A percentile compares a stretch with the other conserved stretches of the same genome.
These are phyloP conservation scores for Mesembryanthemum crystallinum DNA, from an alignment of 148 eudicot species.

Conservation along the genomic window DNA sequence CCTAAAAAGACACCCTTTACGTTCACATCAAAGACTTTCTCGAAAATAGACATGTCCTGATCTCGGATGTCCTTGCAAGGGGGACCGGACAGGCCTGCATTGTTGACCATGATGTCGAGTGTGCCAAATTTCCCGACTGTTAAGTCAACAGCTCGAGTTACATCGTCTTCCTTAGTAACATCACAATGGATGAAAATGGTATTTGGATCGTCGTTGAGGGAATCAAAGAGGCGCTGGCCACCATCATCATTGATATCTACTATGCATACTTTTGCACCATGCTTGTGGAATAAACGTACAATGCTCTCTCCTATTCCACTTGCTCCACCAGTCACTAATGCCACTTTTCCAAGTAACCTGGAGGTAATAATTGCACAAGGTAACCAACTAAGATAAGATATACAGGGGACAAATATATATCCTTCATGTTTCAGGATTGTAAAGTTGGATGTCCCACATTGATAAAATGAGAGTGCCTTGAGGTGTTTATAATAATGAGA, in stretches of 20 bases:
- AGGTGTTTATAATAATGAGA: too few relatives aligned
- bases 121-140: slow-evolving; percentile 56
- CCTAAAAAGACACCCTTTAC: slow-evolving; percentile 80
- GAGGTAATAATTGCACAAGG: background rate
- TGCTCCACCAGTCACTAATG: slow-evolving; percentile 92
- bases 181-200: slow-evolving; percentile 60
- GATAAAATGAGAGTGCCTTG: too few relatives aligned
- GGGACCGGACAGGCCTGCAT: slow-evolving; percentile 68
- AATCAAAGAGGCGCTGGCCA: slow-evolving; percentile 48
- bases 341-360: slow-evolving; percentile 85
- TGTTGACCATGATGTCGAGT: slow-evolving; percentile 86
- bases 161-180: slow-evolving; percentile 64
- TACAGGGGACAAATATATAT: too few relatives aligned
- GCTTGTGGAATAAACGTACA: slow-evolving; percentile 76
- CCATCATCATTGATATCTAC: slow-evolving; percentile 61
- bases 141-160: slow-evolving; percentile 62
- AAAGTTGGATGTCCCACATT: too few relatives aligned
- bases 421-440: background rate
- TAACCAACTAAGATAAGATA: background rate
- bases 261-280: slow-evolving; percentile 82
- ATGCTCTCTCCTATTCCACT: slow-evolving; percentile 92
- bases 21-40: slow-evolving; percentile 64
- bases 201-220: slow-evolving; percentile 40
- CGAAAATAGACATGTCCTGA: slow-evolving; percentile 47
- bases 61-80: slow-evolving; percentile 72